A percentile compares a stretch with the other conserved stretches of the same genome.
phyloP scores from a whole-genome alignment of 441 rosid species.

The Syzygium syzygioides region DNA sequence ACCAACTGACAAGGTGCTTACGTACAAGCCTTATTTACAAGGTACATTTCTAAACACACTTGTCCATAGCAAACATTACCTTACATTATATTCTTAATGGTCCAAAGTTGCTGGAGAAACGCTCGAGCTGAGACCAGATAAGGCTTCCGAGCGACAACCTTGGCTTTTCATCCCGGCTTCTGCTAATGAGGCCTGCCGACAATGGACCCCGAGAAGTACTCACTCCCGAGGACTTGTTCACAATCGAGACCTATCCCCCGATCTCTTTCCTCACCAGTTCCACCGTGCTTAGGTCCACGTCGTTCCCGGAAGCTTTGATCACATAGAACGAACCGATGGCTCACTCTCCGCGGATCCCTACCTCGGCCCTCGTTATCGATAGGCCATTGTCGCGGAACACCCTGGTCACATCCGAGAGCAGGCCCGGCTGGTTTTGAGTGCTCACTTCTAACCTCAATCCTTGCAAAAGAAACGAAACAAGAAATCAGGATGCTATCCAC shows the following conservation, averaged over 20 bases:
- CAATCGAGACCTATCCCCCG: slow-evolving; percentile 38
- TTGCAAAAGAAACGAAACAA: slow-evolving; percentile 15
- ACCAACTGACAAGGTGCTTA: too few species aligned
- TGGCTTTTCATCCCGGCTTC: slow-evolving; percentile 30
- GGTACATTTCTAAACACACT: background rate
- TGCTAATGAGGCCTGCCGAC: slow-evolving; percentile 7
- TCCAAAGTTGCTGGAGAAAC: slow-evolving; percentile 51
- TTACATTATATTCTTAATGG: slow-evolving; percentile 29
- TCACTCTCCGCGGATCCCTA: slow-evolving; percentile 37
- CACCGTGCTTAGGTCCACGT: slow-evolving; percentile 28
- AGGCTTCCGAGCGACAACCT: slow-evolving; percentile 54
- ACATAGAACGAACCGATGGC: slow-evolving; percentile 66
- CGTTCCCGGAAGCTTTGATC: slow-evolving; percentile 49
- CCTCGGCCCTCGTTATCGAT: slow-evolving; percentile 57
- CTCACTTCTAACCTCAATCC: slow-evolving; percentile 57
- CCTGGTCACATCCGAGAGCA: slow-evolving; percentile 62
- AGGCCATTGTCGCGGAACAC: slow-evolving; percentile 66
- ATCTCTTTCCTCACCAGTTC: slow-evolving; percentile 50
- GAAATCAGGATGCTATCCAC: background rate
- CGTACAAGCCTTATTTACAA: too few species aligned
- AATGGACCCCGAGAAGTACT: background rate
- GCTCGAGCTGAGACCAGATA: slow-evolving; percentile 68
- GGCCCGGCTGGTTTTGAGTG: slow-evolving; percentile 44
- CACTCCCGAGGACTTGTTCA: slow-evolving; percentile 31
- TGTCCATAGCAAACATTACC: too few species aligned